Evolutionary conservation across 2,329 filamentous ascomycete genomes (phyloP).

Genomic region (Fusarium sp.): DNA sequence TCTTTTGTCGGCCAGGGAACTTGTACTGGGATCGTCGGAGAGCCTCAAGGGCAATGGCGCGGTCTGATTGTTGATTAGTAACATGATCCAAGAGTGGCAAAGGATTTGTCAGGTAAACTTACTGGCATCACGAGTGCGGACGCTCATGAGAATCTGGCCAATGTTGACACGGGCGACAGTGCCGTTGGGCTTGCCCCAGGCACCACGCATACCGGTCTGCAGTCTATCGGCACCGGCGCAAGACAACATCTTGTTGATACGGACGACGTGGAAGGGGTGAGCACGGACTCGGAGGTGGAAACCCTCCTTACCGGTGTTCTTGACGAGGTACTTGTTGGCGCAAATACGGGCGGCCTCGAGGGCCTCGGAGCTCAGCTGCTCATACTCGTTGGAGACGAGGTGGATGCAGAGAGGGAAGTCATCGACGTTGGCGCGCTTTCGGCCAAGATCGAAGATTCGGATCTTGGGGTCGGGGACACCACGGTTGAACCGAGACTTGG

Average conservation of each 20-base stretch:
- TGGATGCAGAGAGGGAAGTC: slow-evolving; percentile 99
- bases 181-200: slow-evolving; percentile 99
- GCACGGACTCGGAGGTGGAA: slow-evolving; percentile 85
- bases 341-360: slow-evolving; percentile 99
- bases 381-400: slow-evolving; percentile 99
- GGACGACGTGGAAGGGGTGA: slow-evolving; percentile 99
- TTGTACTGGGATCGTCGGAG: slow-evolving; percentile 99
- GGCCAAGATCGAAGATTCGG: slow-evolving; percentile 98
- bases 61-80: slow-evolving; percentile 67
- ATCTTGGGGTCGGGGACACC: slow-evolving; percentile 90
- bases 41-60: slow-evolving; percentile 94
- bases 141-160: slow-evolving; percentile 97
- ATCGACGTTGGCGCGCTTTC: slow-evolving; percentile 98
- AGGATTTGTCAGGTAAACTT: slow-evolving; percentile 54
- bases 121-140: slow-evolving; percentile 96
- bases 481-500: slow-evolving; percentile 99
- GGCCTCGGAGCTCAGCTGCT: slow-evolving; percentile 99
- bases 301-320: slow-evolving; percentile 77
- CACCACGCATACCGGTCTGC: slow-evolving; percentile 99
- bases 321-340: slow-evolving; percentile 97
- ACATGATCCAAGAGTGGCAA: slow-evolving; percentile 23
- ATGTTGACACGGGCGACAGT: slow-evolving; percentile 99
- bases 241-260: slow-evolving; percentile 99
- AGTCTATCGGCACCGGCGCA: slow-evolving; percentile 99
- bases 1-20: slow-evolving; percentile 99